Percentiles rank a stretch among this genome's conserved stretches.
phyloP scores from a whole-genome alignment of 768 basidiomycete species.

The Boletus coccyginus region DNA sequence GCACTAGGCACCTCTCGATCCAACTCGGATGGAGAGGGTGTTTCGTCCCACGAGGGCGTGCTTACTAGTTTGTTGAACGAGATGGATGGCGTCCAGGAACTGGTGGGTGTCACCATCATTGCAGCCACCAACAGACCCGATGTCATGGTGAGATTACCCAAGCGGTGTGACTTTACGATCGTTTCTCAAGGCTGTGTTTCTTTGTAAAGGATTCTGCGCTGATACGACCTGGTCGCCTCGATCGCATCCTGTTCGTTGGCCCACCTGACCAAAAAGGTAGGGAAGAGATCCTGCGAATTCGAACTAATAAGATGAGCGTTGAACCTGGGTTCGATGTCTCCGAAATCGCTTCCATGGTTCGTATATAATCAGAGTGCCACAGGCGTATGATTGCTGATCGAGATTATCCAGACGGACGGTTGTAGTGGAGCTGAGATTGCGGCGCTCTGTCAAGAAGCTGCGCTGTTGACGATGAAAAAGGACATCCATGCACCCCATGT shows the following conservation, averaged over 20 bases:
- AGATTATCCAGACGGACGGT: slow-evolving; percentile 68
- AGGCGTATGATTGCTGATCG: slow-evolving; percentile 3
- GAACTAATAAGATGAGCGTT: slow-evolving; percentile 76
- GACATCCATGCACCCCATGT: slow-evolving; percentile 79
- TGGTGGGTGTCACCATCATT: slow-evolving; percentile 91
- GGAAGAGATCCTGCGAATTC: slow-evolving; percentile 81
- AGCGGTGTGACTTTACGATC: neutral
- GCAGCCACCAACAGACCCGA: slow-evolving; percentile 97
- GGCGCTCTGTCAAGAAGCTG: slow-evolving; percentile 94
- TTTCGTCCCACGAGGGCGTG: slow-evolving; percentile 78
- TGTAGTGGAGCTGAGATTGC: slow-evolving; percentile 96
- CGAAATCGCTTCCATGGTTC: slow-evolving; percentile 68
- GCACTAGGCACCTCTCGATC: slow-evolving; percentile 81
- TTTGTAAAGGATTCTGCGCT: slow-evolving; percentile 79
- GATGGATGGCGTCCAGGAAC: slow-evolving; percentile 97
- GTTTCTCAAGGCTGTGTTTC: neutral
- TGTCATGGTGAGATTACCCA: slow-evolving; percentile 59
- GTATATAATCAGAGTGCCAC: neutral
- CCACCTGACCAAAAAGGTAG: slow-evolving; percentile 81
- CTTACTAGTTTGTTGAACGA: slow-evolving; percentile 93
- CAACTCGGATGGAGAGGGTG: slow-evolving; percentile 48
- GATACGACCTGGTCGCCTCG: slow-evolving; percentile 92
- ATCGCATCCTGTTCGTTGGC: slow-evolving; percentile 91
- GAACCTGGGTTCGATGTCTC: slow-evolving; percentile 64
- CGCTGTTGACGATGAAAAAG: slow-evolving; percentile 85